Conservation (phyloP, 139 green algal genomes). For the Spirogloea muscicola region DNA sequence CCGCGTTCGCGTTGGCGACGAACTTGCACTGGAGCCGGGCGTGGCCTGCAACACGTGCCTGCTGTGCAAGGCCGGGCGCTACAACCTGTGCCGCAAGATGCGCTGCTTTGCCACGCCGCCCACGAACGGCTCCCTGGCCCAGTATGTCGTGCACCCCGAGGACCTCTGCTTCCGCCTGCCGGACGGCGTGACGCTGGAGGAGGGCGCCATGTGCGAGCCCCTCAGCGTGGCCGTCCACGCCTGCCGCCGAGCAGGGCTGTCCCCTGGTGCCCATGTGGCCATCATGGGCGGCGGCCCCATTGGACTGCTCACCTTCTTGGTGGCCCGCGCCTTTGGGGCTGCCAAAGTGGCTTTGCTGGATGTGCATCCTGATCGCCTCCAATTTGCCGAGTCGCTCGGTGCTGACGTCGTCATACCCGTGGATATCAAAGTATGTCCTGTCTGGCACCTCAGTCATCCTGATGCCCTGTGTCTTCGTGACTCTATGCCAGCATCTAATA, state of each 20-base stretch:
- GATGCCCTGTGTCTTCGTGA: no score
- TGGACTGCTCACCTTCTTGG: conserved; percentile 56
- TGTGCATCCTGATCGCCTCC: conserved; percentile 32
- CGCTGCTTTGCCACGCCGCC: conserved; percentile 44
- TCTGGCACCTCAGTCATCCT: no score
- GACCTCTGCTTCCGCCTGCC: conserved; percentile 63
- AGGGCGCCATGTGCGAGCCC: conserved; percentile 65
- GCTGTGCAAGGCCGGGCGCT: conserved; percentile 44
- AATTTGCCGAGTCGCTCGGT: conserved; percentile 12
- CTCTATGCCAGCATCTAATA: no score
- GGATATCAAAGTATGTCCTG: no score
- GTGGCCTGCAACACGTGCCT: conserved; percentile 20
- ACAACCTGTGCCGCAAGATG: conserved; percentile 41
- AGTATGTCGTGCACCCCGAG: conserved; percentile 48
- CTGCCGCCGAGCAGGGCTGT: conserved; percentile 45
- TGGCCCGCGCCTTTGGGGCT: conserved; percentile 56
- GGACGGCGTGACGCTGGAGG: conserved; percentile 47
- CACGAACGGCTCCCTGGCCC: conserved; percentile 54
- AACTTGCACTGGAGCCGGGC: conserved; percentile 40
- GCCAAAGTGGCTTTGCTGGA: conserved; percentile 52
- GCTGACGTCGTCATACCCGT: conserved; percentile 7
- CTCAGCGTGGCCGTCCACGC: conserved; percentile 61
- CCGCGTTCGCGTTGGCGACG: conserved; percentile 10
- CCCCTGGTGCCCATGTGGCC: conserved; percentile 50
- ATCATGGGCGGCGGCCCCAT: conserved; percentile 63